A percentile compares a stretch with the other conserved stretches of the same genome.
phyloP scores from a whole-genome alignment of 768 basidiomycete genomes.

The Astraeus odoratus region DNA sequence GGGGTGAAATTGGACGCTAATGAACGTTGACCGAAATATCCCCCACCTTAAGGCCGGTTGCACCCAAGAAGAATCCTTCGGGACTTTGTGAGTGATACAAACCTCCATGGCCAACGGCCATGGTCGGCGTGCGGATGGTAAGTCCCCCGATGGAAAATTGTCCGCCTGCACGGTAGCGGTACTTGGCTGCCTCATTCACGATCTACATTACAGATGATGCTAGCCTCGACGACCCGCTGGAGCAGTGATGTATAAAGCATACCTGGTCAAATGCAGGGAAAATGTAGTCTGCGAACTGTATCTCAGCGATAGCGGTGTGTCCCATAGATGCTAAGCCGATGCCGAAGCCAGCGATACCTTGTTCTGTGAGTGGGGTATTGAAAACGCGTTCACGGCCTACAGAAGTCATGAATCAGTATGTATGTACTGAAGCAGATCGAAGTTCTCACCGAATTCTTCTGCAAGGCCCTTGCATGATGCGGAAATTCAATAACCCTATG shows the following conservation, averaged over 20 bases:
- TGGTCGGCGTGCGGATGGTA: conserved; percentile 80
- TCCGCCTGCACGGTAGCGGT: conserved; percentile 84
- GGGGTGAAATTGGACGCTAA: neutral
- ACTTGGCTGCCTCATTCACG: conserved; percentile 94
- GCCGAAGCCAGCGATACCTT: conserved; percentile 92
- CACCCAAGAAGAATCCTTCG: conserved; percentile 91
- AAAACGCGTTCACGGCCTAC: conserved; percentile 87
- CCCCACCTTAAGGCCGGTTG: conserved; percentile 78
- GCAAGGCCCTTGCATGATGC: conserved; percentile 58
- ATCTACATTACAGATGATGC: conserved; percentile 39
- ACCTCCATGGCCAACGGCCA: conserved; percentile 90
- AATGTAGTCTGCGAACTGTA: conserved; percentile 88
- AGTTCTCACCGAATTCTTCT: conserved; percentile 76
- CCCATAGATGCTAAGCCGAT: conserved; percentile 91
- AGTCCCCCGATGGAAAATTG: conserved; percentile 75
- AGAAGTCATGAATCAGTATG: conserved; percentile 4
- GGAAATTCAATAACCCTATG: conserved; percentile 2
- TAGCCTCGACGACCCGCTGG: neutral
- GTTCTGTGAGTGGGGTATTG: conserved; percentile 89
- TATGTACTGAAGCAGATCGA: neutral
- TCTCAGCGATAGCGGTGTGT: conserved; percentile 90
- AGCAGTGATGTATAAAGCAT: conserved; percentile 5
- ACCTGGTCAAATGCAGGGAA: conserved; percentile 95
- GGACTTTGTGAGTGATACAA: conserved; percentile 94
- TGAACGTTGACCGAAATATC: neutral